A percentile compares a stretch with the other conserved stretches of the same genome.
Conservation (phyloP, 805 yeast genomes). For the Saccharomycopsis selenospora region DNA sequence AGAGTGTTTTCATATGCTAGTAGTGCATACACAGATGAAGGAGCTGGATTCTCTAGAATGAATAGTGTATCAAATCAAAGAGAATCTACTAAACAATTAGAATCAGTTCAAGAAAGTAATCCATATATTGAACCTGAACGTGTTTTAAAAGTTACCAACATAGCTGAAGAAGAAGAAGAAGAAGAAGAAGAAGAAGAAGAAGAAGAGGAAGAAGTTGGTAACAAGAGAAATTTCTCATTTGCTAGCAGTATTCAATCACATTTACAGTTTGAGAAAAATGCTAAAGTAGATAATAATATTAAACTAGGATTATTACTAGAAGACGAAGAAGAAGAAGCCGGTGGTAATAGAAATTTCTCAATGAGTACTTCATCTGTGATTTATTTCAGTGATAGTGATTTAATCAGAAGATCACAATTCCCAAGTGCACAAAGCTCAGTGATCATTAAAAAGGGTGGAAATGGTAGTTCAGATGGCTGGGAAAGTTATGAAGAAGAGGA, state of each 20-base stretch:
- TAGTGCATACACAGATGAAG: slow-evolving; percentile 5
- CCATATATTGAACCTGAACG: neutral
- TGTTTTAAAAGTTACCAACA: slow-evolving; percentile 1
- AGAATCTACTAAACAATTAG: neutral
- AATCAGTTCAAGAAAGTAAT: neutral
- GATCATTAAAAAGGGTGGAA: neutral
- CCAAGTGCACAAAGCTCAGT: slow-evolving; percentile 2
- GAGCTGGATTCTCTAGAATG: neutral
- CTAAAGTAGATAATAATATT: slow-evolving; percentile 1
- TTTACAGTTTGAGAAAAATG: slow-evolving; percentile 17
- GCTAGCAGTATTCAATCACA: slow-evolving; percentile 20
- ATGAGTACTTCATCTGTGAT: slow-evolving; percentile 12
- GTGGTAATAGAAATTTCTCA: slow-evolving; percentile 1
- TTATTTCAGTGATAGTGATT: slow-evolving; percentile 19
- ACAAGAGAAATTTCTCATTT: slow-evolving; percentile 17
- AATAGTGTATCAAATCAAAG: neutral
- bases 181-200: neutral
- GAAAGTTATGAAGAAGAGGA: neutral
- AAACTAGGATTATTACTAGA: slow-evolving; percentile 4
- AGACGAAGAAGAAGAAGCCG: neutral
- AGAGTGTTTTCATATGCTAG: slow-evolving; percentile 1
- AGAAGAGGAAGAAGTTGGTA: neutral
- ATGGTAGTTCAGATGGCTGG: slow-evolving; percentile 6
- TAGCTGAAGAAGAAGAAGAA: neutral
- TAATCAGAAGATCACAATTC: slow-evolving; percentile 9